Evolutionary conservation across 768 basidiomycete species (phyloP), one percentile per base, ranked within the genome.

Genomic region (Auriscalpium vulgare): DNA sequence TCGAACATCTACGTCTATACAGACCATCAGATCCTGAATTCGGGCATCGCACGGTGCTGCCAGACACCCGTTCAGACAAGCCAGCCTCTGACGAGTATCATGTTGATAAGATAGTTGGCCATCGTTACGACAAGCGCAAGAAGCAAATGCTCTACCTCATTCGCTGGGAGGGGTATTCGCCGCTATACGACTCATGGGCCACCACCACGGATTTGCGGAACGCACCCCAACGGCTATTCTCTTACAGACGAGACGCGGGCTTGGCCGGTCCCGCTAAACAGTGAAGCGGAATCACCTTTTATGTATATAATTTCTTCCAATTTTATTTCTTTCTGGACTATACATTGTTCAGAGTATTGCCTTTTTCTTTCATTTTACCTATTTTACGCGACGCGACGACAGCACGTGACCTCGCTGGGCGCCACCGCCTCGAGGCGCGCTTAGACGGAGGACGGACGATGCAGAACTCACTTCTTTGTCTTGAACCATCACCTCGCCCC

Each of bases 1-100:
- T 66, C 6, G 51, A 53, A 10, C 67, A 69, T 40, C 60, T 69
- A 2, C 47, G 61, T 10, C 44, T 38, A 10, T 69, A 68, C 50
- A 19, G 56, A 3, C 9, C 43, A 16, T 66, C 64, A 1, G 62
- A 63, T 8, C 4, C 19, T 0, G 51, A 60, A 47, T 54, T 65
- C 34, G 64, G 61, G 10, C 35, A 48, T 14, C 4, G 37, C 9
- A 13, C 40, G 8, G 17, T 36, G 23, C 5, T 37, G 37, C 47
- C 52, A 34, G 17, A 37, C 9, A 50, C 50, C 16, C 29, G 50
- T 9, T 1, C 10, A 8, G 23, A 55, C 23, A 53, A 47, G 14
- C 54, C 51, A 35, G 45, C 56, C 1, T 53, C 51, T 1, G 50
- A 58, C 21, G 53, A 53, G 14, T 50, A 38, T 8, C 43, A 57